These are phyloP conservation scores for Podaxis pistillaris DNA, from an alignment of 768 basidiomycete genomes.

Conservation along the genomic window DNA sequence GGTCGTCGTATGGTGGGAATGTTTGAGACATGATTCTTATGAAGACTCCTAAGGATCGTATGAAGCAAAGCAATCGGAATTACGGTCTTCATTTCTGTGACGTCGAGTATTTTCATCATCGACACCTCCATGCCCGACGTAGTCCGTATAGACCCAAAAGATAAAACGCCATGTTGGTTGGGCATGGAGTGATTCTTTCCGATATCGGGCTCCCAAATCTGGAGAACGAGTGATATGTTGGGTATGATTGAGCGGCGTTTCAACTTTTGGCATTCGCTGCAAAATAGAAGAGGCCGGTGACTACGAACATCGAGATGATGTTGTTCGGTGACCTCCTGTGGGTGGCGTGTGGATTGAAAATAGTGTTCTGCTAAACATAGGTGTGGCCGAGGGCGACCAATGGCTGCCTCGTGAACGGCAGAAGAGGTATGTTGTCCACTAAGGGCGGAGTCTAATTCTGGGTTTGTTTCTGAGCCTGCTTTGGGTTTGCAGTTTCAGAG, in stretches of 20 bases:
- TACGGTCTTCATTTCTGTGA: neutral
- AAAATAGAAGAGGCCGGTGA: neutral
- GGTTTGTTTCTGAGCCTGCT: neutral
- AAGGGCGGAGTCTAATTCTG: slow-evolving; percentile 6
- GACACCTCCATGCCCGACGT: neutral
- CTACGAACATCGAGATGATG: neutral
- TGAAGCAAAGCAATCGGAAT: neutral
- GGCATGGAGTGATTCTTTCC: slow-evolving; percentile 5
- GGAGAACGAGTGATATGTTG: neutral
- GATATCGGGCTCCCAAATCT: slow-evolving; percentile 13
- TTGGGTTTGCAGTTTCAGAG: neutral
- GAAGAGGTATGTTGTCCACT: neutral
- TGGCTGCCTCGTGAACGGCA: neutral
- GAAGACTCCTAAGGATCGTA: neutral
- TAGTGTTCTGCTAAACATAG: neutral
- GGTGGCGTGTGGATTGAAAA: neutral
- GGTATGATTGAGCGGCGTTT: neutral
- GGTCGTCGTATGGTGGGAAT: neutral
- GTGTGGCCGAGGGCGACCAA: neutral
- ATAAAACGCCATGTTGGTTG: neutral
- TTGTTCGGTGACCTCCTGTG: slow-evolving; percentile 1
- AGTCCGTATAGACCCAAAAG: neutral
- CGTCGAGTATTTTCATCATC: neutral
- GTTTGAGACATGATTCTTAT: neutral
- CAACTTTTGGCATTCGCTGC: neutral